These are phyloP conservation scores for Aristolochia fimbriata DNA, from an alignment of 164 flowering plant genomes.

Conservation along the genomic window DNA sequence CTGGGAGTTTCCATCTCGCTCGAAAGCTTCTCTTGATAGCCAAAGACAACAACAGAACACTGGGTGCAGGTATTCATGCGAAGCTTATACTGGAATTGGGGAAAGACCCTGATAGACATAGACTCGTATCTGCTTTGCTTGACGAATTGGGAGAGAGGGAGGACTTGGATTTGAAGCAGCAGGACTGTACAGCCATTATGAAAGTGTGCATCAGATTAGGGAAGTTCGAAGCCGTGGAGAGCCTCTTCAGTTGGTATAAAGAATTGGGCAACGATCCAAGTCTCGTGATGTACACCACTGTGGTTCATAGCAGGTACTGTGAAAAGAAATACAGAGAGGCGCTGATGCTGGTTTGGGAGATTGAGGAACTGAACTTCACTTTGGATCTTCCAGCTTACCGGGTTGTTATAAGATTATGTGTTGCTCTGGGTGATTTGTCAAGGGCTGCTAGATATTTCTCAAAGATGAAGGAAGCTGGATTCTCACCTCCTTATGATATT, in stretches of 20 bases:
- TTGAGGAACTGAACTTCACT: slow-evolving; percentile 57
- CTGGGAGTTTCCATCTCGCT: slow-evolving; percentile 57
- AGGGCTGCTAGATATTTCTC: slow-evolving; percentile 65
- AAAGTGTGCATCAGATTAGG: slow-evolving; percentile 56
- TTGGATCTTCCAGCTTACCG: slow-evolving; percentile 87
- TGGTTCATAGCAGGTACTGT: slow-evolving; percentile 57
- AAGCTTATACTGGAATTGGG: slow-evolving; percentile 65
- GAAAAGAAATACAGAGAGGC: slow-evolving; percentile 66
- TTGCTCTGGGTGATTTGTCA: slow-evolving; percentile 58
- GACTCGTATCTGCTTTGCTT: slow-evolving; percentile 33
- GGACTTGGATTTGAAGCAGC: slow-evolving; percentile 53
- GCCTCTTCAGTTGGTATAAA: slow-evolving; percentile 58
- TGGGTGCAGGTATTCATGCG: slow-evolving; percentile 66
- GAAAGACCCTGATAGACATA: slow-evolving; percentile 61
- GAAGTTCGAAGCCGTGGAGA: slow-evolving; percentile 64
- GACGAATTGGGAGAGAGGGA: slow-evolving; percentile 78
- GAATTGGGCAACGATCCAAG: slow-evolving; percentile 42
- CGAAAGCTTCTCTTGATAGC: slow-evolving; percentile 58
- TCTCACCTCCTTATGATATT: slow-evolving; percentile 65
- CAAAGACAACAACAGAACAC: slow-evolving; percentile 32
- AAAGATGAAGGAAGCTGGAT: slow-evolving; percentile 75
- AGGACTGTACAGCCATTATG: slow-evolving; percentile 79
- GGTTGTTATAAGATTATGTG: slow-evolving; percentile 64
- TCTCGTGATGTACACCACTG: slow-evolving; percentile 84
- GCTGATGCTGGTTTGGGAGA: slow-evolving; percentile 72